Percentiles rank a stretch among this genome's conserved stretches.
Evolutionary conservation across 352 stramenopile genomes (phyloP).

Genomic region (Phytophthora macrochlamydospora): DNA sequence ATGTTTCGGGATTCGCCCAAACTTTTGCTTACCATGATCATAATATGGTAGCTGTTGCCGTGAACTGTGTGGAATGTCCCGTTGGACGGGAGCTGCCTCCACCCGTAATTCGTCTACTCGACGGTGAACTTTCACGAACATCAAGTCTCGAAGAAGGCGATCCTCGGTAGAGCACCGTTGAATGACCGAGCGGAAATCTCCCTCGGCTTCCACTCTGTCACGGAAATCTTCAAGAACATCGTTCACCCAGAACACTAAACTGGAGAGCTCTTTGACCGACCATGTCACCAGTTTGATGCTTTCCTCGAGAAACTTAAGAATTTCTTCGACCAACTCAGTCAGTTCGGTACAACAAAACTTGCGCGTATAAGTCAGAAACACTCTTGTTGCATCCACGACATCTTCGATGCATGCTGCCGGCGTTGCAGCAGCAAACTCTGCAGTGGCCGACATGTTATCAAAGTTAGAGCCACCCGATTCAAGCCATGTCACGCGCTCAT

Average conservation of each 20-base stretch:
- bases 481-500: neutral
- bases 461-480: slow-evolving; percentile 1
- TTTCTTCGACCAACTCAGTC: slow-evolving; percentile 1
- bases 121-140: slow-evolving; percentile 12
- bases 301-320: slow-evolving; percentile 9
- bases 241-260: slow-evolving; percentile 11
- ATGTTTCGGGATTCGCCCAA: neutral
- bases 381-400: neutral
- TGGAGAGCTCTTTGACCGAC: slow-evolving; percentile 4
- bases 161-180: slow-evolving; percentile 7
- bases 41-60: neutral
- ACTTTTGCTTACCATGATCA: neutral
- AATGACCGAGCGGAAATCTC: neutral
- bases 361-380: slow-evolving; percentile 9
- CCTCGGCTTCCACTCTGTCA: neutral
- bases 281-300: slow-evolving; percentile 1
- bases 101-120: neutral
- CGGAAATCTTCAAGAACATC: slow-evolving; percentile 8
- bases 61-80: neutral
- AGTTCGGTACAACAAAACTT: slow-evolving; percentile 9
- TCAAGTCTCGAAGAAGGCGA: slow-evolving; percentile 3
- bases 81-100: neutral
- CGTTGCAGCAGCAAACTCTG: slow-evolving; percentile 5
- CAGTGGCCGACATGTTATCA: slow-evolving; percentile 10
- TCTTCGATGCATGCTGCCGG: slow-evolving; percentile 4